phyloP scores from a whole-genome alignment of 371 early-diverging fungal genomes.

The Blakeslea trispora region DNA sequence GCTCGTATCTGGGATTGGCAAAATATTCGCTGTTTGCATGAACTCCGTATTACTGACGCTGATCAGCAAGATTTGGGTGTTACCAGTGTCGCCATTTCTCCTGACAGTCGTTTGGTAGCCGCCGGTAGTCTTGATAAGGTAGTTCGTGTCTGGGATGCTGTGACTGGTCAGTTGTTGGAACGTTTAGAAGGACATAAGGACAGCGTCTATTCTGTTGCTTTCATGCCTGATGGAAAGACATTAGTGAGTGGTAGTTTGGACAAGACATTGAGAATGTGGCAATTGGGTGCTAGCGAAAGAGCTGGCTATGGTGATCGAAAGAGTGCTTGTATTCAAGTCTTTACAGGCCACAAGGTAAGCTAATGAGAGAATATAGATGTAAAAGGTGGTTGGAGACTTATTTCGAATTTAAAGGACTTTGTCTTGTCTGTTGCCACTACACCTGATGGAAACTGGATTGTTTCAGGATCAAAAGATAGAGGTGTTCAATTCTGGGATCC shows the following conservation, averaged over 20 bases:
- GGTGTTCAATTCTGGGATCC: conserved; percentile 96
- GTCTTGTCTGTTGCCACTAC: conserved; percentile 95
- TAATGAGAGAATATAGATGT: neutral
- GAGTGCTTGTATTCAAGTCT: conserved; percentile 56
- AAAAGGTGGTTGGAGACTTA: neutral
- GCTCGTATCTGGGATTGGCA: conserved; percentile 89
- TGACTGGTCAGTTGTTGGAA: conserved; percentile 79
- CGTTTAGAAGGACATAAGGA: conserved; percentile 96
- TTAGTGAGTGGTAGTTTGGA: conserved; percentile 95
- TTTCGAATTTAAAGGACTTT: conserved; percentile 73
- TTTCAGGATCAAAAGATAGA: conserved; percentile 94
- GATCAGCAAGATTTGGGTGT: conserved; percentile 92
- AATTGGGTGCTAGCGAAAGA: conserved; percentile 57
- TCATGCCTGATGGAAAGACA: conserved; percentile 91
- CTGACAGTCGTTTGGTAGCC: conserved; percentile 80
- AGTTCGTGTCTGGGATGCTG: conserved; percentile 93
- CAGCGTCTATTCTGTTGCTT: conserved; percentile 95
- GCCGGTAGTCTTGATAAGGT: conserved; percentile 92
- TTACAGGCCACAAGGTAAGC: conserved; percentile 67
- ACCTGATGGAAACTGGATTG: conserved; percentile 91
- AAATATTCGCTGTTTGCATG: conserved; percentile 69
- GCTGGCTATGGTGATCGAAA: conserved; percentile 30
- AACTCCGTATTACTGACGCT: conserved; percentile 78
- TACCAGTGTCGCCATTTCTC: conserved; percentile 91
- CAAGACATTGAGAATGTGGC: conserved; percentile 96